These are phyloP conservation scores for Mycena floridula DNA, from an alignment of 768 basidiomycete genomes.

Conservation along the genomic window DNA sequence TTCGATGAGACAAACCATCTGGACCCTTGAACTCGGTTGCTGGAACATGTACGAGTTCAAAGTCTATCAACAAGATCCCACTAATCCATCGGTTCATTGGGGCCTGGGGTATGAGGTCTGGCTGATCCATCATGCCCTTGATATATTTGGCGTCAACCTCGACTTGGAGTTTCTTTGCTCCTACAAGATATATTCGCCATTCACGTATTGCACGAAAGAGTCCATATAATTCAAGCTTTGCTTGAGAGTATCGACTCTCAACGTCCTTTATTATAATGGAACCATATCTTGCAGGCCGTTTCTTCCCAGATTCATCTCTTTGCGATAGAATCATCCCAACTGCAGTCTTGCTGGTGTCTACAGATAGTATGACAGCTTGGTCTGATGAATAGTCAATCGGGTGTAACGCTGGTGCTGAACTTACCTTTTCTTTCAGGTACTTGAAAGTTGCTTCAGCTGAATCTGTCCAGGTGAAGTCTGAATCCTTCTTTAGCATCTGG, in stretches of 20 bases:
- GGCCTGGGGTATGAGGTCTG: conserved; percentile 25
- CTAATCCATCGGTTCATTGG: conserved; percentile 35
- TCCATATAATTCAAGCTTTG: conserved; percentile 29
- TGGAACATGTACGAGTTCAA: conserved; percentile 23
- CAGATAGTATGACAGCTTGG: conserved; percentile 21
- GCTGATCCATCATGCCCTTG: conserved; percentile 20
- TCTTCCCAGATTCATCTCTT: too few species aligned
- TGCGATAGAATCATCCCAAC: conserved; percentile 28
- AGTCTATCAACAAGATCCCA: conserved; percentile 24
- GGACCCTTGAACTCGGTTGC: conserved; percentile 20
- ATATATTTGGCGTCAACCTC: conserved; percentile 22
- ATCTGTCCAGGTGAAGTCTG: conserved; percentile 22
- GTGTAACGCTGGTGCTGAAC: conserved; percentile 15
- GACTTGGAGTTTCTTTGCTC: conserved; percentile 12
- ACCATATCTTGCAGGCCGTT: too few species aligned
- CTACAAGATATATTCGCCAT: conserved; percentile 14
- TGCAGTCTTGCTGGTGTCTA: conserved; percentile 23
- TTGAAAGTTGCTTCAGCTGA: conserved; percentile 16
- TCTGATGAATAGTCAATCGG: conserved; percentile 25
- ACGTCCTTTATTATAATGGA: conserved; percentile 24
- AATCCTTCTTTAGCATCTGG: conserved; percentile 8
- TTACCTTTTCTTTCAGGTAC: conserved; percentile 6
- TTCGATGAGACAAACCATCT: conserved; percentile 24
- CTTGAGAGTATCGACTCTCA: conserved; percentile 25
- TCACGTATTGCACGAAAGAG: conserved; percentile 19